phyloP scores from a whole-genome alignment of 225 moss, liverwort and hornwort species.

The Ulota crispa region DNA sequence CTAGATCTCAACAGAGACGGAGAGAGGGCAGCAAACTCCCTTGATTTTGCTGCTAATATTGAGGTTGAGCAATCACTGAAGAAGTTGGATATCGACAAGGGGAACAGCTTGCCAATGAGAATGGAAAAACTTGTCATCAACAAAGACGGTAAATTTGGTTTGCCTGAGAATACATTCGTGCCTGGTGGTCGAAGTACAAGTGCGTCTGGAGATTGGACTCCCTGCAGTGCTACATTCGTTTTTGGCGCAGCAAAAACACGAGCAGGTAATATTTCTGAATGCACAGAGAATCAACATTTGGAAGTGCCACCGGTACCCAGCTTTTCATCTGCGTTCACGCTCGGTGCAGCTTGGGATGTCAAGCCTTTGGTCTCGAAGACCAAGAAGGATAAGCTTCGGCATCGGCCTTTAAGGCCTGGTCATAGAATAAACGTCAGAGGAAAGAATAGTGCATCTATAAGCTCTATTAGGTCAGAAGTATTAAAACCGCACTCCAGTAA shows the following conservation, averaged over 20 bases:
- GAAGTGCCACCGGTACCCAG: conserved; percentile 26
- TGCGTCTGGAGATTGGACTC: neutral
- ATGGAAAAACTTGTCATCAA: conserved; percentile 33
- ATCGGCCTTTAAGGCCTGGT: conserved; percentile 34
- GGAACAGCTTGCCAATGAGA: conserved; percentile 25
- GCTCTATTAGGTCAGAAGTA: conserved; percentile 23
- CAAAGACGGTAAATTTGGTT: neutral
- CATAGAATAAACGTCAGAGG: conserved; percentile 32
- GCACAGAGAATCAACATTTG: conserved; percentile 4
- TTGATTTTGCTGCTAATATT: conserved; percentile 17
- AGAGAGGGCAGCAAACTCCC: neutral
- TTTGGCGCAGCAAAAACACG: conserved; percentile 30
- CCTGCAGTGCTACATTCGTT: conserved; percentile 25
- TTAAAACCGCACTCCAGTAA: conserved; percentile 36
- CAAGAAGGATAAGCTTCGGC: conserved; percentile 46
- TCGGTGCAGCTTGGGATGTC: conserved; percentile 45
- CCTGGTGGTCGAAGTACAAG: conserved; percentile 22
- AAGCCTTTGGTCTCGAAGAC: conserved; percentile 25
- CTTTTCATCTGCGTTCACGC: conserved; percentile 42
- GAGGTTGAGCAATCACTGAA: conserved; percentile 28
- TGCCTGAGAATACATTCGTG: conserved; percentile 6
- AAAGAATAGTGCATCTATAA: conserved; percentile 35
- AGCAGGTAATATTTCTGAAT: neutral
- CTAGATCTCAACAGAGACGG: conserved; percentile 15
- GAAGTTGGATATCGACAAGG: conserved; percentile 36